These are phyloP conservation scores for Bathelium albidoporum DNA, from an alignment of 495 filamentous ascomycete genomes.

Conservation along the genomic window DNA sequence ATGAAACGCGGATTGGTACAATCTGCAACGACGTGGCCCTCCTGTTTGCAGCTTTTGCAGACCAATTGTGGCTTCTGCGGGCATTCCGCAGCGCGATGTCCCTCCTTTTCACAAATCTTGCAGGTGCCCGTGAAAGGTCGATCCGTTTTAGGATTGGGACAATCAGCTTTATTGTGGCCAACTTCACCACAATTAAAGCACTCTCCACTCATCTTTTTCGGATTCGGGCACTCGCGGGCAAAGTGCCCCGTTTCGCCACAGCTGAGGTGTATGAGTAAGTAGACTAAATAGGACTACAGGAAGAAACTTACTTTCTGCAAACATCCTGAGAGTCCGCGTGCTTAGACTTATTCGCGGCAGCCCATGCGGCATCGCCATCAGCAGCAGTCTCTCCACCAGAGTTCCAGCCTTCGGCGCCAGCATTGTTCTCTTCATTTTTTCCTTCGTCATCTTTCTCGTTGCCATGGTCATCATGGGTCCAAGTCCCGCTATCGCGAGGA, in stretches of 20 bases:
- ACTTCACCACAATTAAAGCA: constrained; percentile 75
- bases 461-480: constrained; percentile 1
- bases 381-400: constrained; percentile 15
- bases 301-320: constrained; percentile 30
- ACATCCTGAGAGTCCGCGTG: constrained; percentile 10
- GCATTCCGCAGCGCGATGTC: constrained; percentile 62
- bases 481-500: neutral
- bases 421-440: too few relatives aligned
- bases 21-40: constrained; percentile 54
- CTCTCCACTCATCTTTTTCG: constrained; percentile 37
- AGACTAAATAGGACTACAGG: neutral
- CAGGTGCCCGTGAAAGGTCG: constrained; percentile 57
- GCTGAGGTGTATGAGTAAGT: constrained; percentile 29
- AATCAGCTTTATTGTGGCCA: constrained; percentile 60
- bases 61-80: constrained; percentile 50
- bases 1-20: constrained; percentile 65
- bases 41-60: constrained; percentile 67
- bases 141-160: constrained; percentile 50
- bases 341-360: constrained; percentile 12
- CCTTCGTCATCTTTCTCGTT: too few relatives aligned
- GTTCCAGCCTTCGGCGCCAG: constrained; percentile 13
- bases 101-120: constrained; percentile 58
- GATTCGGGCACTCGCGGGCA: constrained; percentile 47
- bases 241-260: constrained; percentile 46
- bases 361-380: constrained; percentile 13